A percentile compares a stretch with the other conserved stretches of the same genome.
phyloP scores from a whole-genome alignment of 1,139 yeast species.

The Hyphopichia wangnamkhiaoensis region DNA sequence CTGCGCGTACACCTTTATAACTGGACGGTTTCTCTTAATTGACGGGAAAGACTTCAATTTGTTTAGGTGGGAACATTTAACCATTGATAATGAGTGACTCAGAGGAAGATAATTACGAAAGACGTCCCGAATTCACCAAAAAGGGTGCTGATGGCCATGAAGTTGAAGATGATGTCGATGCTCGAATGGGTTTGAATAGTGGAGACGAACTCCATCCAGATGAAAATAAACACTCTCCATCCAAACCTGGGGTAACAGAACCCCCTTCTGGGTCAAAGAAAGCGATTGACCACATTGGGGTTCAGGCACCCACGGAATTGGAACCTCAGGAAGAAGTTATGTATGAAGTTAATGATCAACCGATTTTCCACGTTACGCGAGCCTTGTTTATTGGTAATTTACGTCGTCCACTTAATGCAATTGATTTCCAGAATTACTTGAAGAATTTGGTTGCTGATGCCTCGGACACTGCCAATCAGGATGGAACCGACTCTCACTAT shows the following conservation, averaged over 20 bases:
- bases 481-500: constrained; percentile 14
- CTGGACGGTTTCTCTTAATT: too few relatives aligned
- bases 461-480: constrained; percentile 14
- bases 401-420: constrained; percentile 38
- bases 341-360: constrained; percentile 29
- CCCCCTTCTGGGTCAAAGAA: too few relatives aligned
- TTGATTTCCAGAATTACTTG: constrained; percentile 36
- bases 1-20: too few relatives aligned
- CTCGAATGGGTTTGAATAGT: too few relatives aligned
- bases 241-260: too few relatives aligned
- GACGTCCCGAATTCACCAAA: constrained; percentile 9
- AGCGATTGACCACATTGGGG: constrained; percentile 25
- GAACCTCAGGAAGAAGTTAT: constrained; percentile 32
- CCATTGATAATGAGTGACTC: constrained; percentile 20
- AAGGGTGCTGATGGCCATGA: constrained; percentile 11
- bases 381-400: constrained; percentile 47
- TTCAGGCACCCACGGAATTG: constrained; percentile 18
- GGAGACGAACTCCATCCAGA: too few relatives aligned
- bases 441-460: constrained; percentile 22
- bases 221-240: too few relatives aligned
- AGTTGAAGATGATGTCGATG: constrained; percentile 1
- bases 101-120: constrained; percentile 17
- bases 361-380: constrained; percentile 39
- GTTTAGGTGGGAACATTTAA: too few relatives aligned
- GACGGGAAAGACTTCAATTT: too few relatives aligned